These are phyloP conservation scores for Yamadazyma trypodendri DNA, from an alignment of 1,139 yeast species.

Conservation along the genomic window DNA sequence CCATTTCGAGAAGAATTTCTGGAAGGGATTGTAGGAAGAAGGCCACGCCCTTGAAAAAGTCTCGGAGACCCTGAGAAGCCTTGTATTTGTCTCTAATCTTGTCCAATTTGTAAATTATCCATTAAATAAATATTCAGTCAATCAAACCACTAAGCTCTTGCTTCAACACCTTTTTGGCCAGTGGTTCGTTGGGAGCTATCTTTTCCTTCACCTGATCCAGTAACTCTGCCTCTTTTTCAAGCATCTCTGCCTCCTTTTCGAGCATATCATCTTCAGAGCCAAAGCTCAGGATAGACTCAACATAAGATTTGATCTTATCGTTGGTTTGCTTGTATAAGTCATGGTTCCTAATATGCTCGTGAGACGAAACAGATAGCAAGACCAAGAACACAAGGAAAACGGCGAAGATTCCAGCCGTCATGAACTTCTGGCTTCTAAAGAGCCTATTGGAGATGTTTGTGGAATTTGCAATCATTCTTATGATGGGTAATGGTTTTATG, in stretches of 20 bases:
- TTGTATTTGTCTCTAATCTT: too few relatives aligned
- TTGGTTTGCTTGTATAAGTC: conserved; percentile 15
- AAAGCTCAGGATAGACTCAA: not conserved
- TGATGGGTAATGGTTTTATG: not conserved
- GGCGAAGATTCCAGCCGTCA: conserved; percentile 21
- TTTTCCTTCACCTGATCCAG: not conserved
- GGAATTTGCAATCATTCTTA: conserved; percentile 26
- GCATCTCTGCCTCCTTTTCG: not conserved
- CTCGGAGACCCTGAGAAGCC: too few relatives aligned
- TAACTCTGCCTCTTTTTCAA: conserved; percentile 1
- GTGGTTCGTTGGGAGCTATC: not conserved
- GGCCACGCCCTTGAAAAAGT: too few relatives aligned
- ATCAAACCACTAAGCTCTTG: conserved; percentile 6
- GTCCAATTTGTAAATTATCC: conserved; percentile 2
- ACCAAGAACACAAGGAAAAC: conserved; percentile 24
- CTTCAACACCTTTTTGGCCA: not conserved
- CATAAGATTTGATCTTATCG: conserved; percentile 11
- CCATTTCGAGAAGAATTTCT: conserved; percentile 43
- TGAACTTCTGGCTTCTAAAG: conserved; percentile 29
- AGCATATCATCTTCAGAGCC: not conserved
- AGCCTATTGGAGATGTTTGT: conserved; percentile 29
- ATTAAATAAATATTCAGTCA: conserved; percentile 3
- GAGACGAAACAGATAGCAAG: conserved; percentile 23
- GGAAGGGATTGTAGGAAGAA: conserved; percentile 33
- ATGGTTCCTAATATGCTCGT: conserved; percentile 16